These are phyloP conservation scores for Trichoderma guizhouense DNA, from an alignment of 2,329 filamentous ascomycete genomes.

Conservation along the genomic window DNA sequence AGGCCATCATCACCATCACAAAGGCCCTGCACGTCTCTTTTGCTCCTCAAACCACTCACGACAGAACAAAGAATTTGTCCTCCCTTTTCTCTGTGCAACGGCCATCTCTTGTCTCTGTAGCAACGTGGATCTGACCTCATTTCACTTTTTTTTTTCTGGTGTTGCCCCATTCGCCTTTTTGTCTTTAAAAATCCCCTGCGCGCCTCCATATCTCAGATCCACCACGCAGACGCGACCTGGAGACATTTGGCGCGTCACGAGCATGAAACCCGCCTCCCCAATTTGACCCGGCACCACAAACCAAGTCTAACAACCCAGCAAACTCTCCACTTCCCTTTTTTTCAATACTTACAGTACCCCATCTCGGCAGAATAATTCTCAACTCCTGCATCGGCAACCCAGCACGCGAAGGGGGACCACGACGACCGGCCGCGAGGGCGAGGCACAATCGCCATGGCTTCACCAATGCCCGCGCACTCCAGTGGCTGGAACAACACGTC, in stretches of 20 bases:
- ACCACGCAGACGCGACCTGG: slow-evolving; percentile 32
- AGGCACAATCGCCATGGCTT: slow-evolving; percentile 35
- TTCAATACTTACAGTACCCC: background rate
- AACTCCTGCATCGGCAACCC: slow-evolving; percentile 8
- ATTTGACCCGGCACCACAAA: slow-evolving; percentile 26
- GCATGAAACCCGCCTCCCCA: slow-evolving; percentile 38
- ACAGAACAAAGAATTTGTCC: background rate
- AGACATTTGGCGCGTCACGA: slow-evolving; percentile 36
- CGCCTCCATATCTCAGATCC: slow-evolving; percentile 14
- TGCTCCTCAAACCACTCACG: background rate
- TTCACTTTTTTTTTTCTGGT: background rate
- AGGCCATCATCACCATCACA: background rate
- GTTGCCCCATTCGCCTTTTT: background rate
- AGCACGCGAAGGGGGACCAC: slow-evolving; percentile 13
- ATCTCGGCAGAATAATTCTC: background rate
- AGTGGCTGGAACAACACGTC: slow-evolving; percentile 34
- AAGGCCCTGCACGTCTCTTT: background rate
- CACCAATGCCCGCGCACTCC: slow-evolving; percentile 35
- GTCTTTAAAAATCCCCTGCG: slow-evolving; percentile 9
- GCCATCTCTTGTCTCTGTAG: slow-evolving; percentile 5
- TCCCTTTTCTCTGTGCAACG: background rate
- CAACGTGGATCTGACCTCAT: slow-evolving; percentile 9
- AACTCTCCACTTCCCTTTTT: slow-evolving; percentile 17
- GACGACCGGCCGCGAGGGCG: slow-evolving; percentile 3
- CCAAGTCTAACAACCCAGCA: slow-evolving; percentile 7